Conservation (phyloP, 164 flowering plant genomes). For the Macadamia integrifolia region DNA sequence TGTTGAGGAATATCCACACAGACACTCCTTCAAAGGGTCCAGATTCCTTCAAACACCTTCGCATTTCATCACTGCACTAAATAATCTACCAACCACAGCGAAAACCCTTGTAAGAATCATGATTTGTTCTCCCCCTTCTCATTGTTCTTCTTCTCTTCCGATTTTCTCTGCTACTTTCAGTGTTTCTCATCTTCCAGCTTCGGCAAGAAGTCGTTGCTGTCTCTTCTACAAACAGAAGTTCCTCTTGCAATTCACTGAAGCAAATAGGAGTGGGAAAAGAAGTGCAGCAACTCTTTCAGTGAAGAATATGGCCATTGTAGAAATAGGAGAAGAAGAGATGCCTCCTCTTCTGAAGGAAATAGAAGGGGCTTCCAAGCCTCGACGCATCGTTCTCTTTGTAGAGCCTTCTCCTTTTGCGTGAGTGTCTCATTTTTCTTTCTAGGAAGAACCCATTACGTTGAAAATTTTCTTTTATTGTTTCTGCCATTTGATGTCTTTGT, state of each 20-base stretch:
- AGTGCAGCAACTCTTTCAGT: conserved; percentile 13
- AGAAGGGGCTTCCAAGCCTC: conserved; percentile 48
- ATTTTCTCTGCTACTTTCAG: no score
- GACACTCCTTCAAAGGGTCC: neutral
- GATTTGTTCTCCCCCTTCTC: conserved; percentile 9
- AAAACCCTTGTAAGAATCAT: neutral
- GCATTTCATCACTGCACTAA: neutral
- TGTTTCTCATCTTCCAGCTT: no score
- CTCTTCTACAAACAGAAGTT: conserved; percentile 4
- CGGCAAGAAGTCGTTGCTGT: no score
- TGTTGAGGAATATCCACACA: neutral
- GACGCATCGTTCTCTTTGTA: conserved; percentile 92
- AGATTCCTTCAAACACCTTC: neutral
- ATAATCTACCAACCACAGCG: neutral
- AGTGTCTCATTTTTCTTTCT: conserved; percentile 24
- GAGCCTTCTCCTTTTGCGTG: conserved; percentile 99
- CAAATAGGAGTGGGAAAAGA: neutral
- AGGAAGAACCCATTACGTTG: neutral
- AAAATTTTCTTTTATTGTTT: neutral
- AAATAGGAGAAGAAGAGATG: conserved; percentile 30
- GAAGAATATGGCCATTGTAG: conserved; percentile 40
- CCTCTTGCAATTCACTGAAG: neutral
- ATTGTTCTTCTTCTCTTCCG: conserved; percentile 2
- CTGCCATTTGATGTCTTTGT: conserved; percentile 1
- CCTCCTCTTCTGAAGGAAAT: conserved; percentile 45